Base-by-base conservation (phyloP, 1,284 basidiomycete species). In the Bondarzewia mesenterica region DNA sequence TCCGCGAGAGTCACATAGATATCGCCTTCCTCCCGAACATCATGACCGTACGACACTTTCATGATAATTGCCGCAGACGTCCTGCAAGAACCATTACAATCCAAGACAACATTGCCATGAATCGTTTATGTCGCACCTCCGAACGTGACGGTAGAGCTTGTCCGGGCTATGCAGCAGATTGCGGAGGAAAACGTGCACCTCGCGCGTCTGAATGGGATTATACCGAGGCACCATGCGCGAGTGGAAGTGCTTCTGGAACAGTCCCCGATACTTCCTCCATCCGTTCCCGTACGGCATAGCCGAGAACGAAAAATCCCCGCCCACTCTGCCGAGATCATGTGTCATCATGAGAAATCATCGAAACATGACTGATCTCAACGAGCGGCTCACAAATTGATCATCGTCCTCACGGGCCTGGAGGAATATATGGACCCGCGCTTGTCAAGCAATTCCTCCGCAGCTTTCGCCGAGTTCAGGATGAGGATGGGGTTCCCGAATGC, bases 401-500 rank as follows among this genome's bases (percentile, higher is more conserved):
- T 74, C 4, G 71, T 68, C 50, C 71, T 56, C 20, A 56, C 46
- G 15, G 65, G 65, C 43, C 63, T 58, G 23, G 68, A 72, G 15
- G 75, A 77, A 55, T 76, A 48, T 6, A 23, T 42, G 3, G 47
- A 22, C 7, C 47, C 43, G 18, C 47, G 47, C 29, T 67, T 73
- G 39, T 75, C 73, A 22, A 78, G 58, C 4, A 78, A 62, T 29
- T 76, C 73, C 21, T 62, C 58, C 14, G 68, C 63, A 1, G 62
- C 70, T 50, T 64, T 54, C 21, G 63, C 57, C 12, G 73, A 71
- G 52, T 75, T 78, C 29, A 77, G 57, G 22, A 78, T 61, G 26
- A 77, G 56, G 43, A 77, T 61, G 25, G 67, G 69, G 49, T 74
- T 72, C 20, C 75, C 73, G 27, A 75, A 60, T n/a, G 71, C 61